A percentile compares a stretch with the other conserved stretches of the same genome.
Conservation (phyloP, 176 grass and related monocot species). For the Areca catechu region DNA sequence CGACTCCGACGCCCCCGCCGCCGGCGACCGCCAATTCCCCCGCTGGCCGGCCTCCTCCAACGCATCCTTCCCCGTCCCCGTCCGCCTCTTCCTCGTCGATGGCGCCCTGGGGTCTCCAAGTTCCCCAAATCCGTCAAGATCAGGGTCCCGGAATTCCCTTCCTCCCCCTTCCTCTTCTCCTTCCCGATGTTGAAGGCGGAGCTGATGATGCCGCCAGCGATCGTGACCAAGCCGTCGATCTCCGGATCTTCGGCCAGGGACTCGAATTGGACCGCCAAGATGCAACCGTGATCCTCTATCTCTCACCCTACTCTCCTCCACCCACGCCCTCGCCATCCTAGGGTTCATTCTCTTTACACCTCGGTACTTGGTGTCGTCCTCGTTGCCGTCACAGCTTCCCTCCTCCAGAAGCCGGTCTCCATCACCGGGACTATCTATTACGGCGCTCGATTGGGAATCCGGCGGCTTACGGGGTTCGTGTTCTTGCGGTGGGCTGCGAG, state of each 20-base stretch:
- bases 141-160: conserved; percentile 13
- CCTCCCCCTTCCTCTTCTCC: conserved; percentile 31
- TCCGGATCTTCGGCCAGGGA: conserved; percentile 24
- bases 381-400: conserved; percentile 29
- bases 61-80: conserved; percentile 25
- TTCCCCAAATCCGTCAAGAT: conserved; percentile 33
- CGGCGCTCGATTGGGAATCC: conserved; percentile 30
- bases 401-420: conserved; percentile 28
- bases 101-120: conserved; percentile 24
- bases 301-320: conserved; percentile 61
- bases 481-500: conserved; percentile 77
- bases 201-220: background rate
- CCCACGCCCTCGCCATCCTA: conserved; percentile 59
- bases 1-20: conserved; percentile 32
- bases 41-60: conserved; percentile 14
- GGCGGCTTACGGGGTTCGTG: conserved; percentile 44
- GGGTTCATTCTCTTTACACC: conserved; percentile 64
- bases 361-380: conserved; percentile 53
- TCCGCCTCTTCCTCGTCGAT: conserved; percentile 19
- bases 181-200: background rate
- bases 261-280: conserved; percentile 56
- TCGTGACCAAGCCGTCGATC: conserved; percentile 17
- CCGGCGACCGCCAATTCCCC: conserved; percentile 23
- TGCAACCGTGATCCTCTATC: conserved; percentile 42
- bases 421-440: conserved; percentile 32